Percentiles rank a stretch among this genome's conserved stretches.
Conservation (phyloP, 2,329 filamentous ascomycete species). For the Sordariomycetes sp. region DNA sequence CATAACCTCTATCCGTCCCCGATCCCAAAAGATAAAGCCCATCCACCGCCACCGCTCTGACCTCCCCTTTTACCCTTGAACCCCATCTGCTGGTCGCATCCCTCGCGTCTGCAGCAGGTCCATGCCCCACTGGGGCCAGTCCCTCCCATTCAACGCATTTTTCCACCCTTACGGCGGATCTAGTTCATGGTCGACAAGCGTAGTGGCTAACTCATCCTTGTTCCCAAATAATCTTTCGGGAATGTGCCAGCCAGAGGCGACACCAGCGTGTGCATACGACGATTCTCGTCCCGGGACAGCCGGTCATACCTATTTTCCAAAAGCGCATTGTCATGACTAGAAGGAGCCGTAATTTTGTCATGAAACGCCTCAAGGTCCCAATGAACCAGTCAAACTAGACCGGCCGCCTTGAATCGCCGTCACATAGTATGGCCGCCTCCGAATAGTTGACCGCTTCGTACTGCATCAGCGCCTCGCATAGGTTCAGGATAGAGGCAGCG, state of each 20-base stretch:
- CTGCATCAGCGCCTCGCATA: neutral
- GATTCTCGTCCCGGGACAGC: neutral
- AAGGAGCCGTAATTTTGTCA: neutral
- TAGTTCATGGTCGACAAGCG: neutral
- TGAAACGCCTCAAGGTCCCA: neutral
- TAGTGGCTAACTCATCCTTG: neutral
- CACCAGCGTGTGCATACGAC: neutral
- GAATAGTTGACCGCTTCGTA: neutral
- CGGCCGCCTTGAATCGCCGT: no score
- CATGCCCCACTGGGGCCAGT: neutral
- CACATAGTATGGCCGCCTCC: no score
- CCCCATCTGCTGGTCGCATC: neutral
- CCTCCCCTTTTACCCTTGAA: neutral
- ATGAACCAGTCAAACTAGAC: neutral
- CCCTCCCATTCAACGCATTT: neutral
- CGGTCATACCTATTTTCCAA: neutral
- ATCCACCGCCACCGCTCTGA: neutral
- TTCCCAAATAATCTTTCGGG: neutral
- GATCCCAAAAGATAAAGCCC: neutral
- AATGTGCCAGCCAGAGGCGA: neutral
- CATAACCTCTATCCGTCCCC: neutral
- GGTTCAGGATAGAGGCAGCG: neutral
- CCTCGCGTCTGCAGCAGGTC: neutral
- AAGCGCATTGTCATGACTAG: neutral
- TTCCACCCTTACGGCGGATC: neutral